Evolutionary conservation across 768 basidiomycete species (phyloP), one percentile per base, ranked within the genome.

Genomic region (Rhodotorula paludigena): DNA sequence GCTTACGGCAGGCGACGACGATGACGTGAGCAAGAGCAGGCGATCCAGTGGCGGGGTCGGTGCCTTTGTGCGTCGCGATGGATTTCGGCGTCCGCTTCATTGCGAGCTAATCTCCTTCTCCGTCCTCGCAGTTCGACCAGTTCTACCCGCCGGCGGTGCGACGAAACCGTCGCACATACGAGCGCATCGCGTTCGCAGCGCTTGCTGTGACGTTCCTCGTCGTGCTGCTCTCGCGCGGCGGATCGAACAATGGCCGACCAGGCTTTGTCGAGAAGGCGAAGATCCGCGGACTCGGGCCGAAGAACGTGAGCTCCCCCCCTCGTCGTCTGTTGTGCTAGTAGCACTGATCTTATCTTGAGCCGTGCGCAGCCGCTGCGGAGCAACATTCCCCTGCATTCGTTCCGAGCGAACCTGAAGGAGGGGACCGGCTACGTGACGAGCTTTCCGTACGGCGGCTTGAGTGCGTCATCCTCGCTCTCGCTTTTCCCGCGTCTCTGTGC

Each of bases 401-500:
- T 60, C 60, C 47, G 58, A 3, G 61, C 69, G 1, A 71, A 71
- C 62, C 33, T 71, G 14, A 59, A 57, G 33, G 64, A 62, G 5
- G 58, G 58, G 0, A 15, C 18, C 5, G 69, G 69, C 4, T 71
- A 71, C 41, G 69, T 71, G 32, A 71, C 69, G 33, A 63, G 57
- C 14, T 71, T 71, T 54, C 69, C 69, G 6, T 60, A 66, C 38
- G 65, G 69, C 7, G 65, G 69, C 18, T 49, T 71, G 45, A 71
- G 69, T 70, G 48, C 51, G 69, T 65, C 23, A 12, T 5, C 20
- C 39, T 47, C 38, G 11, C 3, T 5, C 25, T 47, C 44, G 5
- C 9, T 57, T 30, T 20, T 23, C 18, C 38, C 23, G 42, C 28
- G n/a, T n/a, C n/a, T n/a, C n/a, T n/a, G n/a, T n/a, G n/a, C n/a